Evolutionary conservation across 2,329 filamentous ascomycete species (phyloP).

Genomic region (Phoma herbarum): DNA sequence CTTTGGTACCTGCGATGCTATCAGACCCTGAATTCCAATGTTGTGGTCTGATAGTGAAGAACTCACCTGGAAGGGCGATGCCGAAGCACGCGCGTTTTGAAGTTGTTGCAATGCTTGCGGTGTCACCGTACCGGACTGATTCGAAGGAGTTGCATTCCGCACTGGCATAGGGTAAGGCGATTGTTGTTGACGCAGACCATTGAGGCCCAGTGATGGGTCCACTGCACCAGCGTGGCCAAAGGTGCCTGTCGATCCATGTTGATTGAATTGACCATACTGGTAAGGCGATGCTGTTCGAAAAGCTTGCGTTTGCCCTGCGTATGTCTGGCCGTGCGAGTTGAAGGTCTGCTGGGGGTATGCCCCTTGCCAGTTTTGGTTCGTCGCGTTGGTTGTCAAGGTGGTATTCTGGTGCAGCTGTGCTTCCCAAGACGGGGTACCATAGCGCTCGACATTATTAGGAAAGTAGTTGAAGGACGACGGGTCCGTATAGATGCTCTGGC

Average conservation of each 20-base stretch:
- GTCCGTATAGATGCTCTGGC: conserved; percentile 47
- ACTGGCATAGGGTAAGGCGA: conserved; percentile 44
- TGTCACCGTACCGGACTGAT: conserved; percentile 39
- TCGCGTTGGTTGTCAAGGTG: conserved; percentile 28
- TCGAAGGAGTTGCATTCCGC: conserved; percentile 34
- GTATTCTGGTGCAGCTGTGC: conserved; percentile 40
- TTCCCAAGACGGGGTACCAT: conserved; percentile 42
- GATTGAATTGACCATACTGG: conserved; percentile 45
- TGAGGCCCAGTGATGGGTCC: conserved; percentile 40
- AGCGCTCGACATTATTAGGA: conserved; percentile 40
- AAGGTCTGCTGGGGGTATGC: conserved; percentile 40
- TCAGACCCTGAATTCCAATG: conserved; percentile 23
- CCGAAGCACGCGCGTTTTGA: conserved; percentile 30
- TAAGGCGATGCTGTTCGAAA: conserved; percentile 45
- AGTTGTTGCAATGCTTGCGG: conserved; percentile 45
- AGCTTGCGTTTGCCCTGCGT: conserved; percentile 32
- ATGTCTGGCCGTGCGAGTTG: conserved; percentile 36
- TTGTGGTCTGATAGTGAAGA: not conserved
- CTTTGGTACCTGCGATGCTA: conserved; percentile 35
- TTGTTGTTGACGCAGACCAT: conserved; percentile 41
- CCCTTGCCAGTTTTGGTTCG: conserved; percentile 39
- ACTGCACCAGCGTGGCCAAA: conserved; percentile 41
- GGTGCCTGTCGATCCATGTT: conserved; percentile 30
- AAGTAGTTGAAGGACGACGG: conserved; percentile 43
- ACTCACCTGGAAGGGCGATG: conserved; percentile 45